phyloP scores from a whole-genome alignment of 2,329 filamentous ascomycete genomes.

The Paradendryphiella salina region DNA sequence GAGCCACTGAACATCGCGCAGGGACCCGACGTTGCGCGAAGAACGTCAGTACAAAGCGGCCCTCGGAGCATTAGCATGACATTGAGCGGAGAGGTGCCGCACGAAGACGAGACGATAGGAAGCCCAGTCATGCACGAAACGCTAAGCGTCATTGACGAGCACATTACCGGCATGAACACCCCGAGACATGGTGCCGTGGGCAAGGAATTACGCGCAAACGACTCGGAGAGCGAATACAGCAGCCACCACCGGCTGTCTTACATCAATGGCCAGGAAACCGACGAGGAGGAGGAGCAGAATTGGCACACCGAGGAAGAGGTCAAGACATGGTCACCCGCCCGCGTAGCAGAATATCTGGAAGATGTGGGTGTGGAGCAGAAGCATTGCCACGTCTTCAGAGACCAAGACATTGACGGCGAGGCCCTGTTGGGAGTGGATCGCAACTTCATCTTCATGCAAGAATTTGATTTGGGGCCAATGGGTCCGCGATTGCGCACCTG shows the following conservation, averaged over 20 bases:
- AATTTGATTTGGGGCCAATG: constrained; percentile 90
- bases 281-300: constrained; percentile 85
- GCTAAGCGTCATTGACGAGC: constrained; percentile 93
- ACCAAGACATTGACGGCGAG: constrained; percentile 94
- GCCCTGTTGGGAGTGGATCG: constrained; percentile 94
- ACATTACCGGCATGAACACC: constrained; percentile 83
- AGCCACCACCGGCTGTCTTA: constrained; percentile 81
- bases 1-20: constrained; percentile 38
- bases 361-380: constrained; percentile 81
- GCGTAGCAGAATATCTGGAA: constrained; percentile 88
- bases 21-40: constrained; percentile 18
- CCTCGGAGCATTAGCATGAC: constrained; percentile 45
- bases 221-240: constrained; percentile 90
- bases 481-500: constrained; percentile 88
- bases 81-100: constrained; percentile 43
- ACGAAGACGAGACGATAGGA: constrained; percentile 53
- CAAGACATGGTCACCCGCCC: constrained; percentile 73
- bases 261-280: constrained; percentile 91
- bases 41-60: constrained; percentile 23
- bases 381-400: constrained; percentile 91
- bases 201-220: constrained; percentile 62
- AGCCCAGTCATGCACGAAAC: constrained; percentile 91
- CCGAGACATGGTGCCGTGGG: constrained; percentile 58
- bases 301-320: constrained; percentile 75
- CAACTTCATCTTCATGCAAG: constrained; percentile 91